Conservation (phyloP, 2,329 filamentous ascomycete species). For the Mycogone perniciosa region DNA sequence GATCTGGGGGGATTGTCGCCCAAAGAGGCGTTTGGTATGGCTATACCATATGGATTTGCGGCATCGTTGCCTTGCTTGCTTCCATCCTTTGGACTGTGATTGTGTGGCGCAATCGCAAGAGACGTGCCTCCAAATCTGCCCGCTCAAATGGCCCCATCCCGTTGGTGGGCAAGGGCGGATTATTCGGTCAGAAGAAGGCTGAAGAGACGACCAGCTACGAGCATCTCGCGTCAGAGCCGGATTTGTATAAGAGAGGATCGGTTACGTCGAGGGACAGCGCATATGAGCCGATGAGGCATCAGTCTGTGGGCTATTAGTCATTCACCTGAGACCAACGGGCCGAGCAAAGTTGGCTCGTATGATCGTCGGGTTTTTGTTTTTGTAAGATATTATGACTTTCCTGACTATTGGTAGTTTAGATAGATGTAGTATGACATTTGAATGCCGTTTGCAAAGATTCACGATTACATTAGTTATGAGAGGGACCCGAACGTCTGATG, state of each 20-base stretch:
- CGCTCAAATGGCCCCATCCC: background rate
- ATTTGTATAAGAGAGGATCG: background rate
- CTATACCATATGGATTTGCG: background rate
- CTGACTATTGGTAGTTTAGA: background rate
- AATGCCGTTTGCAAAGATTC: no score
- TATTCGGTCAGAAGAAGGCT: background rate
- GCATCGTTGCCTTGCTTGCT: background rate
- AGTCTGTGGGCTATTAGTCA: background rate
- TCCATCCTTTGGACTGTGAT: background rate
- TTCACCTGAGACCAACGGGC: no score
- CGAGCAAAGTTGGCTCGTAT: background rate
- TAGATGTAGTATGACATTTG: background rate
- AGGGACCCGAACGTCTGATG: conserved; percentile 18
- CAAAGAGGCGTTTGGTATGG: background rate
- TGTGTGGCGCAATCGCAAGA: background rate
- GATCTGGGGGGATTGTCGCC: background rate
- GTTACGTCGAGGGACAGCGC: background rate
- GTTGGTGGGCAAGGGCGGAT: background rate
- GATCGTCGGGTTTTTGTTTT: background rate
- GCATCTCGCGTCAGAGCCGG: background rate
- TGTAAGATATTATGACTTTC: background rate
- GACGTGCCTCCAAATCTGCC: background rate
- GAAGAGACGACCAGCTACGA: background rate
- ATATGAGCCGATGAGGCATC: background rate
- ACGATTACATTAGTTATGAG: no score